These are phyloP conservation scores for Starmera stellimalicola DNA, from an alignment of 1,139 yeast genomes.

Conservation along the genomic window DNA sequence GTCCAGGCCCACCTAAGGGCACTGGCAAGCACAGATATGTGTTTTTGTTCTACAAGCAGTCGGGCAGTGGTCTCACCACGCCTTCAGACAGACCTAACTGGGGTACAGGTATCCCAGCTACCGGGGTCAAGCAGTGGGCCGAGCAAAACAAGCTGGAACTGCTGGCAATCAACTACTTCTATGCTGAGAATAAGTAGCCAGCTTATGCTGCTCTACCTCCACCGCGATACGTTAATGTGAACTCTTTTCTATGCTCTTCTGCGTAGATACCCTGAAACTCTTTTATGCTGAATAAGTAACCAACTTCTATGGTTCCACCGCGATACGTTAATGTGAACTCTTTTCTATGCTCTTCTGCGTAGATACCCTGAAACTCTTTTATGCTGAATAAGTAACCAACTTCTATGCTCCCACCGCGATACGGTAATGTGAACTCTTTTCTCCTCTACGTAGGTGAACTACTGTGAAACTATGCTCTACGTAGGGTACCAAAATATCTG, in stretches of 20 bases:
- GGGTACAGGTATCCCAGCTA: constrained; percentile 71
- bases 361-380: no score
- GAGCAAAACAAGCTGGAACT: constrained; percentile 52
- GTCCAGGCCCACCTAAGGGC: constrained; percentile 83
- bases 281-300: no score
- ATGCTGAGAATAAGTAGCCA: constrained; percentile 13
- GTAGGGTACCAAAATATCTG: no score
- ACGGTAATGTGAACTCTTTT: no score
- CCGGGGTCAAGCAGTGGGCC: constrained; percentile 79
- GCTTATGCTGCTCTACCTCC: not conserved
- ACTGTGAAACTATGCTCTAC: no score
- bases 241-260: constrained; percentile 1
- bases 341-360: no score
- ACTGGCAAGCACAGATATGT: constrained; percentile 86
- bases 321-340: not conserved
- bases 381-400: no score
- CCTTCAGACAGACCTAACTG: constrained; percentile 61
- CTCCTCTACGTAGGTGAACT: no score
- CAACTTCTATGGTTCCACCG: not conserved
- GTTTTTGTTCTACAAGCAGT: constrained; percentile 63
- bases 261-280: no score
- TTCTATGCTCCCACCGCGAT: no score
- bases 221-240: not conserved
- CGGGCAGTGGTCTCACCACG: constrained; percentile 17
- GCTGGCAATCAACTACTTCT: constrained; percentile 72